Base-by-base conservation (phyloP, 345 rosid species). In the Camelina sativa region DNA sequence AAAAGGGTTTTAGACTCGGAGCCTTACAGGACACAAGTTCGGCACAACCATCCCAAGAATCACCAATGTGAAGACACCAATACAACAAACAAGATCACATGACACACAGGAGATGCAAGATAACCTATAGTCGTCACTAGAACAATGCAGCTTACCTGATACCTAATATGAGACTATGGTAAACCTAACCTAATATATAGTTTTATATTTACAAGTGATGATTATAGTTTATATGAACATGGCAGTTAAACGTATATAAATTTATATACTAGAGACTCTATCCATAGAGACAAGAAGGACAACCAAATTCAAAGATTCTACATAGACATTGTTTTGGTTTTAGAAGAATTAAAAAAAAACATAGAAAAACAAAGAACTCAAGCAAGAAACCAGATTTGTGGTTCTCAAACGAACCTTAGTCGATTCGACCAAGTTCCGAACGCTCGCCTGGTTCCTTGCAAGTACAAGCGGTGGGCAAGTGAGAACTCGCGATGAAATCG, bases 341-440 rank as follows among this genome's bases (percentile, higher is more conserved):
- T 28, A 28, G 30, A 28, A 28, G 30, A 28, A 28, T 25, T 2
- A 25, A 28, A 25, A 23, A 23, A 23, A 61, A 7, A 9, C 46
- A n/a, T 6, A 13, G 10, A 3, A 10, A 10, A 11, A 9, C 7
- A 35, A 35, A n/a, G 3, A 25, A 50, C 10, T 4, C 13, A 75
- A 62, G 38, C 72, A 65, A 35, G 69, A 58, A 65, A 71, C 72
- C 67, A 78, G 23, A 63, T 55, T 63, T 77, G 52, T 22, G 62
- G 84, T 38, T 38, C 79, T 80, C 79, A 83, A 83, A 86, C 96
- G 62, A 87, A 90, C 92, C 96, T 90, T 82, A 76, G 81, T 80
- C 72, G 86, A 80, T 41, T 82, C 74, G 76, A 79, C 83, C 86
- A 80, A 80, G 79, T 81, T 73, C 64, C 78, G 80, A 69, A 71